Base-by-base conservation (phyloP, 2,329 filamentous ascomycete species). In the Pseudocercospora macadamiae region DNA sequence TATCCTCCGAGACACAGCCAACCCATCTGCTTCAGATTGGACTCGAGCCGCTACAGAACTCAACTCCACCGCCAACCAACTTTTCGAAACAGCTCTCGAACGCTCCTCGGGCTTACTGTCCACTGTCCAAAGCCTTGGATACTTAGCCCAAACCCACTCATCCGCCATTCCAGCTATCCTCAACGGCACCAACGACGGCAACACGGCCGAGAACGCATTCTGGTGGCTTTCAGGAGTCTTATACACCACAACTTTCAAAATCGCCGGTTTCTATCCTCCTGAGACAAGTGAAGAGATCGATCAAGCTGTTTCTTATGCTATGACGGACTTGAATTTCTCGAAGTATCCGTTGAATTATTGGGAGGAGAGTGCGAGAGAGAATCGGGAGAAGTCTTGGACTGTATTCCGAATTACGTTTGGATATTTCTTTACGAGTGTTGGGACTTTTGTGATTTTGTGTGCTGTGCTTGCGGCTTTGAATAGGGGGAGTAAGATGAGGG, bases 361-460 rank as follows among this genome's bases (percentile, higher is more conserved):
- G 54, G 30, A 37, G 32, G 30, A 47, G 5, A 10, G 44, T 4
- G 42, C 45, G 3, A n/a, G 18, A 1, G 45, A 55, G 12, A 62
- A 62, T 9, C 28, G 53, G 19, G 51, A 26, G 3, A 55, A 57
- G 23, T 25, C 51, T 1, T 57, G 23, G 19, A 34, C 45, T 1
- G 60, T 67, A 5, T 64, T 63, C 37, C 60, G 68, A 4, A 54
- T 76, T 12, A 70, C 74, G 0, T 66, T 65, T 23, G 49, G 57
- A 1, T 71, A 69, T 48, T 67, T 71, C 23, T 72, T 70, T 51
- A 58, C 72, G 23, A 45, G 66, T 10, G 66, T 69, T 49, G 69
- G 67, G 2, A 64, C 63, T 3, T 64, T 69, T 1, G 37, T 69
- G 9, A 64, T 75, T 21, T 63, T 72, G 12, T 68, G 66, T 56